phyloP scores from a whole-genome alignment of 176 grass and related monocot genomes.

The Lolium multiflorum region DNA sequence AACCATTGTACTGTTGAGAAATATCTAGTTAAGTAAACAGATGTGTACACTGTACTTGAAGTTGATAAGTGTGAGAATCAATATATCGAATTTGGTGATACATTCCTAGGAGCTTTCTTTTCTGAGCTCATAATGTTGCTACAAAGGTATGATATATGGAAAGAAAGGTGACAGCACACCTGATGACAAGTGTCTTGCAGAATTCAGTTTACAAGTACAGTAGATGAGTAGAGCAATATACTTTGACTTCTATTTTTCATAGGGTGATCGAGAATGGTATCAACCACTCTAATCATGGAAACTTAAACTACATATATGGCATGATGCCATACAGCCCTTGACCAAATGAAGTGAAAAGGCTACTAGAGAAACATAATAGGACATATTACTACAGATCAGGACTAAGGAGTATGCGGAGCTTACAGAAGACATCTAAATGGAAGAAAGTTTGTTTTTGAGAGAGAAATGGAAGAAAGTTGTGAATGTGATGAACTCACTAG shows the following conservation, averaged over 20 bases:
- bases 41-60: not conserved
- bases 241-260: not conserved
- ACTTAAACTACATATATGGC: not conserved
- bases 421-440: not conserved
- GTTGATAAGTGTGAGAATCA: slow-evolving; percentile 31
- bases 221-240: slow-evolving; percentile 12
- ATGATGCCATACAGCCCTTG: slow-evolving; percentile 8
- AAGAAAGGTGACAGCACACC: slow-evolving; percentile 25
- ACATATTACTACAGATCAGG: not conserved
- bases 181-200: not conserved
- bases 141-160: slow-evolving; percentile 10
- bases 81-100: slow-evolving; percentile 14
- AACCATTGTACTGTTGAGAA: not conserved
- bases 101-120: slow-evolving; percentile 23
- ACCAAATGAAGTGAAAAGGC: slow-evolving; percentile 24
- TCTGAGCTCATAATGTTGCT: not conserved
- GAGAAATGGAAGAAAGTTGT: not conserved
- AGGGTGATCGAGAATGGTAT: not conserved
- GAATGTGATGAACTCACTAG: not conserved
- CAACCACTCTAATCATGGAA: slow-evolving; percentile 6
- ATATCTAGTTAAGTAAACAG: not conserved
- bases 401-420: not conserved
- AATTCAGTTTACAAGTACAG: slow-evolving; percentile 8
- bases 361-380: slow-evolving; percentile 30
- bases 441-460: not conserved